These are phyloP conservation scores for Simmondsia chinensis DNA, from an alignment of 148 eudicot genomes.

Conservation along the genomic window DNA sequence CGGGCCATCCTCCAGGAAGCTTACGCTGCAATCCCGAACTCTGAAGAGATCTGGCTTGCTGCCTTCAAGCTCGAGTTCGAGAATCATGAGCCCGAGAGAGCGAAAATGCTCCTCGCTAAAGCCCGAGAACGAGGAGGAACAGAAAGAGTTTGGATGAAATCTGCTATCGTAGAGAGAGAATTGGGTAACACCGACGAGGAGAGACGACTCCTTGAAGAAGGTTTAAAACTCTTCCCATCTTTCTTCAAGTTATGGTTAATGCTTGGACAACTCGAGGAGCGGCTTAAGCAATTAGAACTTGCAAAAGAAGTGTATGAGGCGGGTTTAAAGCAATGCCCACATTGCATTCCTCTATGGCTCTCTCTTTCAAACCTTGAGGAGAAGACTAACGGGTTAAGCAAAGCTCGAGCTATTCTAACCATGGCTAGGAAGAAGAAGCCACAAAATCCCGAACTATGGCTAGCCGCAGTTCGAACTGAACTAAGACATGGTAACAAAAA, in stretches of 20 bases:
- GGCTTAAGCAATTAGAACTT: conserved; percentile 36
- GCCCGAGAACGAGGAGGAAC: conserved; percentile 82
- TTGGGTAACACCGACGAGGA: conserved; percentile 72
- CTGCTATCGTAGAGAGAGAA: conserved; percentile 92
- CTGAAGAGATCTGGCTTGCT: conserved; percentile 98
- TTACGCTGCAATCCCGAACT: conserved; percentile 81
- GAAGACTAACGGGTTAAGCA: conserved; percentile 73
- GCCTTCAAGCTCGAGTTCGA: conserved; percentile 94
- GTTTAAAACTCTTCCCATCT: conserved; percentile 59
- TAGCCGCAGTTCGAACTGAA: conserved; percentile 86
- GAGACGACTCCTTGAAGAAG: conserved; percentile 75
- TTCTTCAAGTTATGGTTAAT: conserved; percentile 90
- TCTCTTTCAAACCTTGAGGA: conserved; percentile 86
- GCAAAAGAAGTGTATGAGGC: conserved; percentile 66
- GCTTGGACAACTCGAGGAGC: conserved; percentile 89
- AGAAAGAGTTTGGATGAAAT: conserved; percentile 96
- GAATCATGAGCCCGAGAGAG: conserved; percentile 87
- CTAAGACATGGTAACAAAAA: conserved; percentile 72
- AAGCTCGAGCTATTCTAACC: conserved; percentile 78
- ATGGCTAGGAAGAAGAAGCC: conserved; percentile 88
- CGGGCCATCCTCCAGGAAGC: conserved; percentile 89
- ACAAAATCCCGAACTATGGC: conserved; percentile 81
- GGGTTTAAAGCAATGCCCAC: conserved; percentile 64
- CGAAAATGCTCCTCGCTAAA: conserved; percentile 81
- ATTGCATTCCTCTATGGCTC: conserved; percentile 76